Base-by-base conservation (phyloP, 2,329 filamentous ascomycete genomes). In the Nigrospora osmanthi region DNA sequence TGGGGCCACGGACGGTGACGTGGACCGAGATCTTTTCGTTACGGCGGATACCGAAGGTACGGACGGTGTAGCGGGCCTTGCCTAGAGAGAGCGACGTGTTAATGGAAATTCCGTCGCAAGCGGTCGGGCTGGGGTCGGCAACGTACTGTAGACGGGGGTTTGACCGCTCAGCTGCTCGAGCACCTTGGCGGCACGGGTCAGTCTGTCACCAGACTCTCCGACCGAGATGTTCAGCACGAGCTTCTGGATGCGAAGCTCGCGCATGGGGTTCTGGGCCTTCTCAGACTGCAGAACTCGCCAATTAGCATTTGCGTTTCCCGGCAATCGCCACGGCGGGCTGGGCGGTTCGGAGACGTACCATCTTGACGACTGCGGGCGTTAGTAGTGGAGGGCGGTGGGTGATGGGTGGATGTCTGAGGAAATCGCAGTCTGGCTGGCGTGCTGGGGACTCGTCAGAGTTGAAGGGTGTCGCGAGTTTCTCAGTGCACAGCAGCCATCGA, bases 1-100 rank as follows among this genome's bases (percentile, higher is more conserved):
- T 96, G 75, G 93, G 90, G 69, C 93, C 93, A 71, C 93, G 93
- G 77, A 98, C 90, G 69, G 93, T 98, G 69, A 98, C 93, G 81
- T 98, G 93, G 61, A 98, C 93, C 59, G 93, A 79, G 68, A 98
- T 98, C 87, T 96, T 97, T 75, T 98, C 93, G 87, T 98, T 98
- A 89, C 93, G 91, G 73, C 93, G 91, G 83, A 98, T 98, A 85
- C 93, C 93, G 76, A 98, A 98, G 69, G 91, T 97, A 80, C 93
- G 91, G 83, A 98, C 93, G 62, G 93, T 98, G 85, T 97, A 98
- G 69, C 93, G 89, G 73, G 93, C 93, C 87, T 98, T 98, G 89
- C 87, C 87, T 90, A 65, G 46, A 43, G 38, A 28, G 23, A 44
- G n/a, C 34, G 30, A 35, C 51, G 51, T 48, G 46, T 47, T 33